phyloP scores from a whole-genome alignment of 352 stramenopile genomes.

The Pythium aristosporum region DNA sequence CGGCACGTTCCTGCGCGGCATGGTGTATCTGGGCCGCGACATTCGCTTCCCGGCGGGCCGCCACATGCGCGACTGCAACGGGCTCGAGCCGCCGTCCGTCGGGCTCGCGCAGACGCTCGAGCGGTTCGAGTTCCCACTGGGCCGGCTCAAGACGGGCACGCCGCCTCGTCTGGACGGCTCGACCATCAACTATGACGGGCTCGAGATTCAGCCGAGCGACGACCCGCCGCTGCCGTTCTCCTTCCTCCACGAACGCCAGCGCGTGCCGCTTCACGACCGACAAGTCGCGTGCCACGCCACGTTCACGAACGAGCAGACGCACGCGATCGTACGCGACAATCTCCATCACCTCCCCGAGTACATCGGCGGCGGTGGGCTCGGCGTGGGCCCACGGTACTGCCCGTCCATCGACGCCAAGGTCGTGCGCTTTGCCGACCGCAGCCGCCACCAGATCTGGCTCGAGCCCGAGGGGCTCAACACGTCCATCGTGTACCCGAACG shows the following conservation, averaged over 20 bases:
- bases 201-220: slow-evolving; percentile 94
- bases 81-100: slow-evolving; percentile 93
- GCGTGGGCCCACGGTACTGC: slow-evolving; percentile 91
- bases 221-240: slow-evolving; percentile 92
- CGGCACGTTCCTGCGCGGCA: slow-evolving; percentile 96
- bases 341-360: slow-evolving; percentile 94
- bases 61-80: slow-evolving; percentile 84
- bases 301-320: slow-evolving; percentile 96
- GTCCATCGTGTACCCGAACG: slow-evolving; percentile 98
- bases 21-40: slow-evolving; percentile 94
- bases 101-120: slow-evolving; percentile 94
- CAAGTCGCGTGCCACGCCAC: slow-evolving; percentile 95
- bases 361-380: slow-evolving; percentile 74
- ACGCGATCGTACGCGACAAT: slow-evolving; percentile 93
- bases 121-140: slow-evolving; percentile 90
- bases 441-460: slow-evolving; percentile 93
- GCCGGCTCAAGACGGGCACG: slow-evolving; percentile 96
- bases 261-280: slow-evolving; percentile 62
- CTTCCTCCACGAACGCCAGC: slow-evolving; percentile 88
- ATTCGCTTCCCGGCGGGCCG: slow-evolving; percentile 92
- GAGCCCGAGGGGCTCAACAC: slow-evolving; percentile 97
- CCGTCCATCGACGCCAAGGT: slow-evolving; percentile 98
- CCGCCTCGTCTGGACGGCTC: slow-evolving; percentile 93
- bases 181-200: slow-evolving; percentile 94
- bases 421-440: slow-evolving; percentile 72